Conservation (phyloP, 345 rosid species). For the Aurinia saxatilis region DNA sequence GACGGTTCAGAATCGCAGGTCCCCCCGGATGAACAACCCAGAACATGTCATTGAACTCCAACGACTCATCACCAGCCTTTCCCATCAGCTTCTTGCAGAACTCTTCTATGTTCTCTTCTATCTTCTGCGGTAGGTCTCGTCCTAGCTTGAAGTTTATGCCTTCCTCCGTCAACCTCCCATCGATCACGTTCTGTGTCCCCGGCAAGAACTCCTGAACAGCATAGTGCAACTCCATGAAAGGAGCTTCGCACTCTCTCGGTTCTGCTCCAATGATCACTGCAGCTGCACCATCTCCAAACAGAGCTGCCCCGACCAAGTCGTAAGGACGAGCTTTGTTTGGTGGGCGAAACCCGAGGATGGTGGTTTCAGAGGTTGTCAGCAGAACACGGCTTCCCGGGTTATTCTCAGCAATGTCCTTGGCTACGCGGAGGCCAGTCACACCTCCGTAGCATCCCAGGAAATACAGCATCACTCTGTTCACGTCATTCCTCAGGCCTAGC, state of each 20-base stretch:
- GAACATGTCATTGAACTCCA: constrained; percentile 64
- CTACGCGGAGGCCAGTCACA: constrained; percentile 85
- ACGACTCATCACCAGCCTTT: constrained; percentile 28
- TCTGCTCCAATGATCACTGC: constrained; percentile 70
- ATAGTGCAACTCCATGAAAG: constrained; percentile 78
- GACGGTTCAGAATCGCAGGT: constrained; percentile 81
- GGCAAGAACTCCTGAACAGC: constrained; percentile 88
- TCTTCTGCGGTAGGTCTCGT: constrained; percentile 81
- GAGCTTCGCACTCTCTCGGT: constrained; percentile 50
- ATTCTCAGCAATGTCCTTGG: constrained; percentile 94
- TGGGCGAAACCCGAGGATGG: constrained; percentile 87
- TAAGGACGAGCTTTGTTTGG: constrained; percentile 83
- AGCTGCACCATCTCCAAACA: constrained; percentile 93
- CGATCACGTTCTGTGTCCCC: constrained; percentile 66
- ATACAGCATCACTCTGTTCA: constrained; percentile 77
- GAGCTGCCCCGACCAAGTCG: constrained; percentile 89
- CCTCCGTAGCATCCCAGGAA: constrained; percentile 92
- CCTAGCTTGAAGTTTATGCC: constrained; percentile 90
- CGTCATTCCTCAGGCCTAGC: constrained; percentile 66
- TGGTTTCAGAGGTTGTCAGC: constrained; percentile 81
- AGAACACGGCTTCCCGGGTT: constrained; percentile 84
- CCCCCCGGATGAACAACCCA: constrained; percentile 98
- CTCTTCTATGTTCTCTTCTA: constrained; percentile 77
- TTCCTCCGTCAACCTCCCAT: constrained; percentile 75
- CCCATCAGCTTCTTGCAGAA: constrained; percentile 70